phyloP scores from a whole-genome alignment of 2,329 filamentous ascomycete genomes.

The Aspergillus neotritici region DNA sequence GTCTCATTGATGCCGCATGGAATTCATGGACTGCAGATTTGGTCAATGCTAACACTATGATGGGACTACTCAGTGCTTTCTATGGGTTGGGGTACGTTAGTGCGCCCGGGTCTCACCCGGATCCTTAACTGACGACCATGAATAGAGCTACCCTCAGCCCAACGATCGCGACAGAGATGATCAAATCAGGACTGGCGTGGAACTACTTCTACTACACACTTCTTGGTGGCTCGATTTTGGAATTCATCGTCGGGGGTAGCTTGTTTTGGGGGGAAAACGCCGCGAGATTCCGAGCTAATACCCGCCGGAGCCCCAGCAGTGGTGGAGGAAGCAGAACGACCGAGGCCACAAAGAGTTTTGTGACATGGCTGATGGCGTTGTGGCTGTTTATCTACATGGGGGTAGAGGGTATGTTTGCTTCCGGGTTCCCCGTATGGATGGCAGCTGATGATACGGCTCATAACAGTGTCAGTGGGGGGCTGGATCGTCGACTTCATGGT shows the following conservation, averaged over 20 bases:
- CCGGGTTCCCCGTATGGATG: neutral
- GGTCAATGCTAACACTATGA: conserved; percentile 64
- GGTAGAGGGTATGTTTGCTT: conserved; percentile 52
- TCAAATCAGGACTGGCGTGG: conserved; percentile 8
- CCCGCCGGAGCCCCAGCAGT: conserved; percentile 2
- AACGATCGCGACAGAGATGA: conserved; percentile 9
- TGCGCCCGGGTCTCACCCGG: neutral
- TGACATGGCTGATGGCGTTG: conserved; percentile 8
- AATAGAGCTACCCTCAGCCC: conserved; percentile 9
- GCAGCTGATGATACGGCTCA: neutral
- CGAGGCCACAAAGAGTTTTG: conserved; percentile 6
- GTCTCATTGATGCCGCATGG: conserved; percentile 48
- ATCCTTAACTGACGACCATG: neutral
- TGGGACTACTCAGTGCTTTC: conserved; percentile 65
- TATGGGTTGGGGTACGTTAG: conserved; percentile 57
- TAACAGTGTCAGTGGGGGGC: conserved; percentile 35
- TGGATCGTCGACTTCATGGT: conserved; percentile 79
- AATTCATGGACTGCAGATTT: conserved; percentile 64
- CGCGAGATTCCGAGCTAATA: conserved; percentile 5
- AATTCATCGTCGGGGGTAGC: conserved; percentile 3
- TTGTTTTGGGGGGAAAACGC: conserved; percentile 9
- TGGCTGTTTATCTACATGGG: conserved; percentile 57
- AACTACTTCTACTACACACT: conserved; percentile 9
- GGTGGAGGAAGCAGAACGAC: conserved; percentile 4
- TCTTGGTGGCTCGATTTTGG: conserved; percentile 6